Base-by-base conservation (phyloP, 371 early-diverging fungal species). In the Capillidium heterosporum region DNA sequence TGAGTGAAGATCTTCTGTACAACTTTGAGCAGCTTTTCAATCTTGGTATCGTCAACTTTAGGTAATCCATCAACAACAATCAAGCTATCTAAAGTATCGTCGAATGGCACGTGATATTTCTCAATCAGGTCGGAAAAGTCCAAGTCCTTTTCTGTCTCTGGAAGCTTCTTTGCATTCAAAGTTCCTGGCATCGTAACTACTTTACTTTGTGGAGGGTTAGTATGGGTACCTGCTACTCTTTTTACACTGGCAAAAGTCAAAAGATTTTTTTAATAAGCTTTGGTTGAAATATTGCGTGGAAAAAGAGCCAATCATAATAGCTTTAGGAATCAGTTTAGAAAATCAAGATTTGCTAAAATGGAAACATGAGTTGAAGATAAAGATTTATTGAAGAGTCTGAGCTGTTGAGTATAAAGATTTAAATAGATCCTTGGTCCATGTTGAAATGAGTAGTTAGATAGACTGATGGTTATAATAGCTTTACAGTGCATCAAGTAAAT, bases 51-150 rank as follows among this genome's bases (percentile, higher is more conserved):
- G 55, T 93, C 92, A 58, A 95, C 91, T 28, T 83, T 64, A 32
- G 98, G 98, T 29, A 85, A 79, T 56, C 87, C 84, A 71, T 95
- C 95, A 28, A 95, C 84, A 26, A 95, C 85, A 48, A 95, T 78
- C 43, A 95, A 76, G 59, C 77, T 81, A 63, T 91, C 94, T 48
- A 90, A 84, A 35, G 75, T 74, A 54, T 79, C 77, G 52, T 84
- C 82, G 49, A 76, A 71, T 57, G 71, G 61, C 43, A 87, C 75
- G 57, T 71, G 61, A 65, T 80, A 86, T 56, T 78, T 70, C 57
- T 81, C 88, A 61, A 90, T 87, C 62, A 93, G 80, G 66, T 95
- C 95, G 60, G 79, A 71, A 70, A 85, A 95, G 73, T 95, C 91
- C 64, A 95, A 71, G 46, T 81, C 82, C 57, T 78, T 78, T 67